Percentiles rank a stretch among this genome's conserved stretches.
Evolutionary conservation across 768 basidiomycete genomes (phyloP).

Genomic region (Leucogyrophana mollusca): DNA sequence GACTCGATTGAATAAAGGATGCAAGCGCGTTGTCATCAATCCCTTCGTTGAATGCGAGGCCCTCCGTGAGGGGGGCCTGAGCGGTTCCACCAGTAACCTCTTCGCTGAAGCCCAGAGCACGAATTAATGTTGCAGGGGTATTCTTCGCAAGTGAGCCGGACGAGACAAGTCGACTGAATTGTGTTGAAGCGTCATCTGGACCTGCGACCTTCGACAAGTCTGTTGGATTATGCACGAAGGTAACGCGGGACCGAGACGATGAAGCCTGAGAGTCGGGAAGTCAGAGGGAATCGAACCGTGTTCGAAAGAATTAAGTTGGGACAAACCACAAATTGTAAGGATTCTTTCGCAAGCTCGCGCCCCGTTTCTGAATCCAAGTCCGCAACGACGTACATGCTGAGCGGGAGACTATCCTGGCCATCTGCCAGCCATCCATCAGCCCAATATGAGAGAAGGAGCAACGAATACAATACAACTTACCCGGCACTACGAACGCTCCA

Average conservation of each 20-base stretch:
- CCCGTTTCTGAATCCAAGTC: constrained; percentile 73
- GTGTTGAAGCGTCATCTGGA: constrained; percentile 36
- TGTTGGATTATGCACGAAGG: constrained; percentile 75
- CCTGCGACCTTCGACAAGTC: constrained; percentile 12
- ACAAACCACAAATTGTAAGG: constrained; percentile 63
- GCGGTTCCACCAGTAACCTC: constrained; percentile 17
- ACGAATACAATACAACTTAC: constrained; percentile 39
- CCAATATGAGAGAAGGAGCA: not conserved
- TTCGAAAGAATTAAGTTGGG: constrained; percentile 2
- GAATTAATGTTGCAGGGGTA: constrained; percentile 38
- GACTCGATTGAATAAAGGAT: constrained; percentile 44
- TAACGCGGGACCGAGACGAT: constrained; percentile 54
- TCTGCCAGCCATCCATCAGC: constrained; percentile 4
- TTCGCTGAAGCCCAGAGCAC: constrained; percentile 30
- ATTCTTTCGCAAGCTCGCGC: constrained; percentile 56
- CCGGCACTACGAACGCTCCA: constrained; percentile 60
- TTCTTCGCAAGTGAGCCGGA: constrained; percentile 37
- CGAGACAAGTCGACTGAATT: constrained; percentile 52
- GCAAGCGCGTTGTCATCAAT: constrained; percentile 35
- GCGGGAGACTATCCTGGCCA: constrained; percentile 22
- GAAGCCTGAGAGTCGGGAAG: constrained; percentile 34
- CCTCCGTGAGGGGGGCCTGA: constrained; percentile 40
- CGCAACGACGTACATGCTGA: constrained; percentile 67
- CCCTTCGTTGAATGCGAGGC: constrained; percentile 20
- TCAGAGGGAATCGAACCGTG: constrained; percentile 1